Evolutionary conservation across 495 filamentous ascomycete species (phyloP).

Genomic region (Ascobolus immersus): DNA sequence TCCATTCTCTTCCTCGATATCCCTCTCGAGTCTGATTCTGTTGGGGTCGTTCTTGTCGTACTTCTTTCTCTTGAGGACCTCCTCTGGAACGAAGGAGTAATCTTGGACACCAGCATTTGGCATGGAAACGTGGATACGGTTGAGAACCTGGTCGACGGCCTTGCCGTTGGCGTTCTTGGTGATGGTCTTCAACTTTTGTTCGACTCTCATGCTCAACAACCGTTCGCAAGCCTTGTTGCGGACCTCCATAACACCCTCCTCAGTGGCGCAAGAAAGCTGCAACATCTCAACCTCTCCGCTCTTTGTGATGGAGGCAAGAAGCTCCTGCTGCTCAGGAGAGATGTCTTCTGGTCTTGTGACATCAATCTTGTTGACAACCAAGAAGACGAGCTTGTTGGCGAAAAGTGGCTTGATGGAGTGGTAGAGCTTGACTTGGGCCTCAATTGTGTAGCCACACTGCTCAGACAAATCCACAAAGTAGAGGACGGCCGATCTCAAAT

Average conservation of each 20-base stretch:
- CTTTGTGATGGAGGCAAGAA: slow-evolving; percentile 56
- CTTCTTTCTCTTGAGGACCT: slow-evolving; percentile 50
- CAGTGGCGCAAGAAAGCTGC: slow-evolving; percentile 77
- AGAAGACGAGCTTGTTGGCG: slow-evolving; percentile 84
- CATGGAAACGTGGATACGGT: slow-evolving; percentile 83
- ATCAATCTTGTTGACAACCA: slow-evolving; percentile 97
- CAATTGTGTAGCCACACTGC: slow-evolving; percentile 86
- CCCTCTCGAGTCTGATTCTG: slow-evolving; percentile 50
- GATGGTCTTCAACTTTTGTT: slow-evolving; percentile 82
- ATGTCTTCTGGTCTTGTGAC: slow-evolving; percentile 67
- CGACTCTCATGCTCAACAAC: slow-evolving; percentile 70
- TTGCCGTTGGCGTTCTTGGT: slow-evolving; percentile 39
- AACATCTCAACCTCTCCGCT: slow-evolving; percentile 73
- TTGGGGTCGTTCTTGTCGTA: slow-evolving; percentile 73
- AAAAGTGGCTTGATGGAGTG: slow-evolving; percentile 89
- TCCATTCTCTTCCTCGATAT: slow-evolving; percentile 77
- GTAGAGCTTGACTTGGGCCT: slow-evolving; percentile 78
- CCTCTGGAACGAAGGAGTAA: slow-evolving; percentile 76
- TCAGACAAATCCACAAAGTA: slow-evolving; percentile 98
- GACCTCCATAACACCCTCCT: slow-evolving; percentile 77
- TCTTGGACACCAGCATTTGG: slow-evolving; percentile 54
- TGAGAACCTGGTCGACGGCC: slow-evolving; percentile 51
- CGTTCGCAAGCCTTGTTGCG: slow-evolving; percentile 89
- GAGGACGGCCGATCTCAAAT: slow-evolving; percentile 74
- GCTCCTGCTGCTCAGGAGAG: slow-evolving; percentile 49